These are phyloP conservation scores for Isochrysis galbana DNA, from an alignment of 78 protist species.

Conservation along the genomic window DNA sequence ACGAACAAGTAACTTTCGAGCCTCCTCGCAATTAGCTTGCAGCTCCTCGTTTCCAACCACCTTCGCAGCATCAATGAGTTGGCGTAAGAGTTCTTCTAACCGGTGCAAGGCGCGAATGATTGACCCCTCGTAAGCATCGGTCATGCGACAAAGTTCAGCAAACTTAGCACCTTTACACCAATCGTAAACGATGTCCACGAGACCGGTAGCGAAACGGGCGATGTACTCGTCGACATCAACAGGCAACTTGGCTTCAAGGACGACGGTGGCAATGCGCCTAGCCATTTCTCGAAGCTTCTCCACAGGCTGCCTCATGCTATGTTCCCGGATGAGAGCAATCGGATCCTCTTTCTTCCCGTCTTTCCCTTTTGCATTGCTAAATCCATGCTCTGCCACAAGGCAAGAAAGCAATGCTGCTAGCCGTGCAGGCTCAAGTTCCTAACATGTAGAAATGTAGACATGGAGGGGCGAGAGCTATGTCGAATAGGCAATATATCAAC, in stretches of 20 bases:
- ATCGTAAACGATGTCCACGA: slow-evolving; percentile 74
- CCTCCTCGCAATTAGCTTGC: background rate
- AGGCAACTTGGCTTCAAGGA: slow-evolving; percentile 40
- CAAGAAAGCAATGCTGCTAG: slow-evolving; percentile 62
- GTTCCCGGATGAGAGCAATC: background rate
- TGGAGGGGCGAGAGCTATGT: no score
- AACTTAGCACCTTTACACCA: slow-evolving; percentile 86
- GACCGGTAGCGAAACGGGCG: slow-evolving; percentile 59
- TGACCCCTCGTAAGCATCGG: slow-evolving; percentile 90
- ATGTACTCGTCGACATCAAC: slow-evolving; percentile 78
- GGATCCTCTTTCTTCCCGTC: background rate
- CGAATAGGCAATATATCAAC: no score
- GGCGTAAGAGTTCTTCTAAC: slow-evolving; percentile 92
- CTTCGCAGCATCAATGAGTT: slow-evolving; percentile 84
- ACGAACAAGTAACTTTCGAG: background rate
- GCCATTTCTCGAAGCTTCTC: slow-evolving; percentile 71
- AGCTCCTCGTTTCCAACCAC: slow-evolving; percentile 16
- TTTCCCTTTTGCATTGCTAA: background rate
- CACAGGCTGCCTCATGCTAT: background rate
- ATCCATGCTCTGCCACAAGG: slow-evolving; percentile 60
- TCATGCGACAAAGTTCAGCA: slow-evolving; percentile 71
- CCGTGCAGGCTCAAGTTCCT: background rate
- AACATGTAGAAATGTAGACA: no score
- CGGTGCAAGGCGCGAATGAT: slow-evolving; percentile 78
- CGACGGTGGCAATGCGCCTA: slow-evolving; percentile 56